Evolutionary conservation across 2,329 filamentous ascomycete genomes (phyloP).

Genomic region (Bipolaris victoriae): DNA sequence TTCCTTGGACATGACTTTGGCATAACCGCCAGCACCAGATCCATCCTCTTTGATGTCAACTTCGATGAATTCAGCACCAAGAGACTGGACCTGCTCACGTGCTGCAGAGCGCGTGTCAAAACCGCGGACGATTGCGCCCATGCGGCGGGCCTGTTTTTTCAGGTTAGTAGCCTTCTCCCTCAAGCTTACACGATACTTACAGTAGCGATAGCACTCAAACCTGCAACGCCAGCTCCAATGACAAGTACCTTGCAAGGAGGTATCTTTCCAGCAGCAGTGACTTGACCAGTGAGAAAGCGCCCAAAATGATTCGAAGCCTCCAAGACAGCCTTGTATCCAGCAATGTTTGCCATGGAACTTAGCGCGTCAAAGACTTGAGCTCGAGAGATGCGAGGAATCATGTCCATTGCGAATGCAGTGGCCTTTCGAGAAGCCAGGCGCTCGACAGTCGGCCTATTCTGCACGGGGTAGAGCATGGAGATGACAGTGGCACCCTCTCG

Average conservation of each 20-base stretch:
- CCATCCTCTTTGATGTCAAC: constrained; percentile 86
- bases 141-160: constrained; percentile 66
- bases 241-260: constrained; percentile 89
- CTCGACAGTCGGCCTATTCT: constrained; percentile 78
- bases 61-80: constrained; percentile 89
- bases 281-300: constrained; percentile 85
- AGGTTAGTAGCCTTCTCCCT: constrained; percentile 6
- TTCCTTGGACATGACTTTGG: constrained; percentile 92
- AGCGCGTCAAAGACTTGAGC: constrained; percentile 88
- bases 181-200: constrained; percentile 46
- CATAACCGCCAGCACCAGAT: constrained; percentile 82
- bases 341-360: constrained; percentile 93
- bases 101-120: constrained; percentile 91
- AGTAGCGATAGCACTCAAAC: constrained; percentile 85
- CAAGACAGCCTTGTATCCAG: constrained; percentile 88
- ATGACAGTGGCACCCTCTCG: constrained; percentile 75
- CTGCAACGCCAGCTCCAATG: constrained; percentile 88
- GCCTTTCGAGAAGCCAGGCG: constrained; percentile 72
- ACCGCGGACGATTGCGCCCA: constrained; percentile 87
- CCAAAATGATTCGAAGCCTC: constrained; percentile 91
- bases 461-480: constrained; percentile 81
- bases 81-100: constrained; percentile 86
- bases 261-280: constrained; percentile 88
- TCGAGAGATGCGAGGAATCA: constrained; percentile 87
- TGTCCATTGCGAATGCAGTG: constrained; percentile 88